Conservation (phyloP, 345 rosid genomes). For the Psidium guajava region DNA sequence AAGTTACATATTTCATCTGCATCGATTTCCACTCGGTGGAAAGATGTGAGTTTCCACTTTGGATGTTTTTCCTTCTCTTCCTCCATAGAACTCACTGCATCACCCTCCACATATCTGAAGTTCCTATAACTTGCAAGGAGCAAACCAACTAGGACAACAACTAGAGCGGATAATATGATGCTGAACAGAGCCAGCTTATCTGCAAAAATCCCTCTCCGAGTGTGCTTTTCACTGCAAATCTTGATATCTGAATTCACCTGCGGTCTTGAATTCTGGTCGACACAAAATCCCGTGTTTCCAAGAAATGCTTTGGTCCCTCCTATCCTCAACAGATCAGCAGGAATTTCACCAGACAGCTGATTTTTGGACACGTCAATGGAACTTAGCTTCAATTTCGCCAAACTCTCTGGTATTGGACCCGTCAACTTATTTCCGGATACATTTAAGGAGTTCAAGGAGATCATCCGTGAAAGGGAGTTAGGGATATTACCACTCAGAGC, state of each 20-base stretch:
- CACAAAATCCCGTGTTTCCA: conserved; percentile 47
- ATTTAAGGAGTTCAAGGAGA: conserved; percentile 64
- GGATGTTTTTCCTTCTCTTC: conserved; percentile 15
- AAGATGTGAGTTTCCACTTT: conserved; percentile 53
- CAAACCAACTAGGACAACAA: conserved; percentile 32
- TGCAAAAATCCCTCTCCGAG: conserved; percentile 8
- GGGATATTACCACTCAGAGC: conserved; percentile 55
- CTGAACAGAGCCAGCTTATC: conserved; percentile 29
- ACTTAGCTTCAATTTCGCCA: conserved; percentile 59
- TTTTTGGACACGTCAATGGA: conserved; percentile 74
- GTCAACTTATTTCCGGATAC: conserved; percentile 58
- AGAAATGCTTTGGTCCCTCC: conserved; percentile 58
- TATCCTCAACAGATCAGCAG: conserved; percentile 46
- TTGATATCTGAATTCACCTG: conserved; percentile 12
- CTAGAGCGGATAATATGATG: conserved; percentile 26
- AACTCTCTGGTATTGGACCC: conserved; percentile 48
- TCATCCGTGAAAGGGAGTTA: conserved; percentile 17
- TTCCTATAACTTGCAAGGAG: conserved; percentile 39
- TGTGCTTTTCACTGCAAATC: conserved; percentile 24
- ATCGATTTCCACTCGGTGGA: conserved; percentile 63
- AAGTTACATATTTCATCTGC: conserved; percentile 58
- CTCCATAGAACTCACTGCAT: conserved; percentile 8
- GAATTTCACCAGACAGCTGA: conserved; percentile 50
- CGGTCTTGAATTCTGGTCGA: conserved; percentile 20
- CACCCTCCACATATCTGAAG: conserved; percentile 22